Evolutionary conservation across 257 asterid genomes (phyloP), one percentile per base, ranked within the genome.

Genomic region (Solanum lycopersicoides): DNA sequence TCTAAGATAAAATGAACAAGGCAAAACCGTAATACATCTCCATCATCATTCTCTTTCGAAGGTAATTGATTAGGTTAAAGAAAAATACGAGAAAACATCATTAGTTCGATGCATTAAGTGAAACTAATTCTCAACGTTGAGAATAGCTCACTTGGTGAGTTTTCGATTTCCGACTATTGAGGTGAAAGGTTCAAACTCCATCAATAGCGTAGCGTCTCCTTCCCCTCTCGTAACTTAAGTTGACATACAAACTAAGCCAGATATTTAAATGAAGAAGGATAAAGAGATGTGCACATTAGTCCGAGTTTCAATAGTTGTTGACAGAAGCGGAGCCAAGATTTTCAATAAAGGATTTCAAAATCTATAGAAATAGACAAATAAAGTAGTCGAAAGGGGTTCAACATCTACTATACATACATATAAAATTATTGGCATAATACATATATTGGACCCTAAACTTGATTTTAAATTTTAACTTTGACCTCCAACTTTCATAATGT

Each of bases 281-380:
- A 25, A 28, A 66, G 3, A 5, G 28, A 66, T 66, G 4, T 0
- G 15, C 74, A 28, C 11, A 66, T 66, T 66, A 28, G 12, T 68
- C 1, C 2, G 16, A 68, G 18, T 28, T 68, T 28, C 35, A 13
- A 28, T 5, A 5, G 37, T 66, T 66, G 1, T 66, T 66, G 25
- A 1, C 4, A 28, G 15, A 37, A 1, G 2, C 39, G 7, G 0
- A 37, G 5, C 1, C 7, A 37, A 1, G 0, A 37, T 37, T 37
- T 37, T 37, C 0, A 1, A 37, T 6, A 37, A 37, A 1, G 0
- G 0, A 0, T 1, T 37, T 6, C 2, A 37, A 37, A 37, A 37
- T 5, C 7, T 0, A 37, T 37, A 37, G 2, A 37, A 37, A 37
- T 37, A 37, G 2, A 37, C 39, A 37, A 1, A 37, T 37, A 6